Percentiles rank a stretch among this genome's conserved stretches.
phyloP scores from a whole-genome alignment of 371 early-diverging fungal species.

The Apophysomyces trapeziformis region DNA sequence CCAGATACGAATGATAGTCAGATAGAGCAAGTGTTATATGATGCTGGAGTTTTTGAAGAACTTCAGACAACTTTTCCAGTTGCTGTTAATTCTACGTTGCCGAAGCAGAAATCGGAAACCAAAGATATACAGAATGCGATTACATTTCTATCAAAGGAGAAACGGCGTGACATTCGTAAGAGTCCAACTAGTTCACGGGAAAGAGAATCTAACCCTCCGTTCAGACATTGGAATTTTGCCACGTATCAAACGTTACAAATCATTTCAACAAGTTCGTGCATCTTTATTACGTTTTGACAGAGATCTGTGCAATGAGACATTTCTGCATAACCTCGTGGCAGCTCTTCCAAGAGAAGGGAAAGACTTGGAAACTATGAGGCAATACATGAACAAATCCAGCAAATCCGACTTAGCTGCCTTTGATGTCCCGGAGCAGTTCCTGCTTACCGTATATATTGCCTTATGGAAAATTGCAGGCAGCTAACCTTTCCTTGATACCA shows the following conservation, averaged over 20 bases:
- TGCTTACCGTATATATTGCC: background rate
- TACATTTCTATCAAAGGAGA: background rate
- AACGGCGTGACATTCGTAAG: background rate
- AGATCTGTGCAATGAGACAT: conserved; percentile 47
- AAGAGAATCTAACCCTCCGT: background rate
- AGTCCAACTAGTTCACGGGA: background rate
- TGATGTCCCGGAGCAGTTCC: conserved; percentile 58
- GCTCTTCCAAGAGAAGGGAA: conserved; percentile 50
- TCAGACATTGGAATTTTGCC: conserved; percentile 50
- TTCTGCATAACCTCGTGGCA: conserved; percentile 50
- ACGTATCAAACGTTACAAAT: conserved; percentile 29
- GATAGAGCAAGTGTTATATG: background rate
- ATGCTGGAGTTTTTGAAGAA: background rate
- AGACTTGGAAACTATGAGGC: conserved; percentile 46
- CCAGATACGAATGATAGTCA: background rate
- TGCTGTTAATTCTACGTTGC: background rate
- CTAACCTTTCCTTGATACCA: conserved; percentile 16
- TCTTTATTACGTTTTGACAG: conserved; percentile 44
- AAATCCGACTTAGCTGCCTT: conserved; percentile 30
- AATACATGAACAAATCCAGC: conserved; percentile 39
- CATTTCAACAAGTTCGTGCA: conserved; percentile 41
- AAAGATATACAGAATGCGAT: background rate
- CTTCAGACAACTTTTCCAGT: background rate
- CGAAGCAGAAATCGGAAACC: background rate
- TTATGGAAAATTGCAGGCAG: background rate